Conservation (phyloP, 768 basidiomycete species). For the Boletus speciosus region DNA sequence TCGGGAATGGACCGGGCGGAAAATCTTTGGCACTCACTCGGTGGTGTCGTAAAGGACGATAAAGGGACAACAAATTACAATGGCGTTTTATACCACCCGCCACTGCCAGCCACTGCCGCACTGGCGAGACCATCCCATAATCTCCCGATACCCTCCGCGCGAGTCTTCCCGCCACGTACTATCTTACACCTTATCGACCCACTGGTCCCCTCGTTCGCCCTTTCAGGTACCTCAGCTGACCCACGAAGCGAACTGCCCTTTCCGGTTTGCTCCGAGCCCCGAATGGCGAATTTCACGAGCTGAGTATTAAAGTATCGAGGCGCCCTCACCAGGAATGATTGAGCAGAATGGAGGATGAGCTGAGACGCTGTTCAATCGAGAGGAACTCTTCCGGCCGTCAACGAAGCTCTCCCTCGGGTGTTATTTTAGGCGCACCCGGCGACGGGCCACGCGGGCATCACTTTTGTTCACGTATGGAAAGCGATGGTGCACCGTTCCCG, state of each 20-base stretch:
- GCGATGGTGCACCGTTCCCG: too few relatives aligned
- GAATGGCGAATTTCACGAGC: not conserved
- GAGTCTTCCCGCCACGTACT: conserved; percentile 18
- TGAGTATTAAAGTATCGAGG: not conserved
- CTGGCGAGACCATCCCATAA: conserved; percentile 28
- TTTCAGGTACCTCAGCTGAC: not conserved
- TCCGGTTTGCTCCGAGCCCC: conserved; percentile 23
- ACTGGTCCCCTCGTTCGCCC: not conserved
- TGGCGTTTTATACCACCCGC: conserved; percentile 27
- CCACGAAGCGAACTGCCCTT: not conserved
- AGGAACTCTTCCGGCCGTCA: not conserved
- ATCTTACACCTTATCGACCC: not conserved
- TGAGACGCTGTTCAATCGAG: not conserved
- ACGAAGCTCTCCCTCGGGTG: not conserved
- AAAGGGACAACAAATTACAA: conserved; percentile 4
- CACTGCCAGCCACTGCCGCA: conserved; percentile 17
- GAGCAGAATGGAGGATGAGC: conserved; percentile 1
- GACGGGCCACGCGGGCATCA: not conserved
- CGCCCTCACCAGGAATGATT: not conserved
- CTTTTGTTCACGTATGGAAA: not conserved
- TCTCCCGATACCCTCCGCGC: conserved; percentile 24
- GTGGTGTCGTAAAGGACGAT: conserved; percentile 1
- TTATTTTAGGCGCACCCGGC: not conserved
- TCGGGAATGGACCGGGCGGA: conserved; percentile 13
- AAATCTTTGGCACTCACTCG: conserved; percentile 19